These are phyloP conservation scores for Luzula sylvatica DNA, from an alignment of 176 grass and related monocot genomes.

Conservation along the genomic window DNA sequence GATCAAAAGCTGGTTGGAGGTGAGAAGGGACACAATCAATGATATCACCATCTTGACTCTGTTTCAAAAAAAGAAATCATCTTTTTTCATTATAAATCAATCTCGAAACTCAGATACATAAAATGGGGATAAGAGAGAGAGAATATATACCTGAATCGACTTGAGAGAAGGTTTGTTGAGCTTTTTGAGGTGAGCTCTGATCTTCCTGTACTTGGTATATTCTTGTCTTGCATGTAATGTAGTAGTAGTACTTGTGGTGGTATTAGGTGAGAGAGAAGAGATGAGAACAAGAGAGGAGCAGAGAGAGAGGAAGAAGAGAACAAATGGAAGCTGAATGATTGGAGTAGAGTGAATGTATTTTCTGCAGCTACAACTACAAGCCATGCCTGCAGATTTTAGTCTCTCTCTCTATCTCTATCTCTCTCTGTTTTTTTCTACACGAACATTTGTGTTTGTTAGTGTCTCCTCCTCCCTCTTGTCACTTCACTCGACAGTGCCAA, in stretches of 20 bases:
- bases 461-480: conserved; percentile 14
- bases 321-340: conserved; percentile 1
- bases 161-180: conserved; percentile 47
- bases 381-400: conserved; percentile 25
- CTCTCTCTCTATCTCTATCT: conserved; percentile 4
- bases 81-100: background rate
- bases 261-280: background rate
- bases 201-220: conserved; percentile 25
- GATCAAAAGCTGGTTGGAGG: conserved; percentile 75
- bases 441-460: background rate
- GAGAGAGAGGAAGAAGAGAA: conserved; percentile 12
- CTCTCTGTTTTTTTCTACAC: conserved; percentile 20
- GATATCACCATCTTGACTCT: conserved; percentile 71
- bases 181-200: conserved; percentile 32
- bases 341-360: conserved; percentile 7
- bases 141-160: conserved; percentile 33
- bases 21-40: conserved; percentile 73
- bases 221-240: conserved; percentile 25
- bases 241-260: background rate
- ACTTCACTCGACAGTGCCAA: conserved; percentile 17
- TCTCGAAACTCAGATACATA: background rate
- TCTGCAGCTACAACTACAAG: conserved; percentile 28
- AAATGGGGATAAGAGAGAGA: background rate
- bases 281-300: background rate
- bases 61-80: background rate